phyloP scores from a whole-genome alignment of 768 basidiomycete genomes.

The Boletus pseudo-olivaceus region DNA sequence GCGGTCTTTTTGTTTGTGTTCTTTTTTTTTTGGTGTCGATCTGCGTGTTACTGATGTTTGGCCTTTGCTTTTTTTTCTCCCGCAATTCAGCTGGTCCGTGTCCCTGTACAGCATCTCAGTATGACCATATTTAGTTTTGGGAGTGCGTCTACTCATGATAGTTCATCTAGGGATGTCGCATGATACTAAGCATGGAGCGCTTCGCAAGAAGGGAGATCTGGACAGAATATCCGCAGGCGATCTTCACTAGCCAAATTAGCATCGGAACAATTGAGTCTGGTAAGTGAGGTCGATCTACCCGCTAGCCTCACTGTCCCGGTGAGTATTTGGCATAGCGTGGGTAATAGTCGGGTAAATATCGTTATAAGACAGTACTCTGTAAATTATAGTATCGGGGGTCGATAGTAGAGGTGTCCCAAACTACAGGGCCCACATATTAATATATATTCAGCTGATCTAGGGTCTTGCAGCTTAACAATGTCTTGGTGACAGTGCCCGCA shows the following conservation, averaged over 20 bases:
- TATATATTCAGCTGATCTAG: too few species aligned
- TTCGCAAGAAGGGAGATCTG: conserved; percentile 8
- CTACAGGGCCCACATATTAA: too few species aligned
- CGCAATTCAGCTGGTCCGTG: conserved; percentile 12
- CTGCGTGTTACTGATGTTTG: too few species aligned
- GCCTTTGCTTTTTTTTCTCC: background rate
- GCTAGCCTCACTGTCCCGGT: background rate
- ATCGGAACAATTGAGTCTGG: background rate
- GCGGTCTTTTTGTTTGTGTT: too few species aligned
- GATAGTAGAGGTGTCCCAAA: too few species aligned
- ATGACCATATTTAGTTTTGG: background rate
- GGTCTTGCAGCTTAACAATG: too few species aligned
- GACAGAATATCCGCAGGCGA: background rate
- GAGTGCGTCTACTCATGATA: background rate
- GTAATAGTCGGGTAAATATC: too few species aligned
- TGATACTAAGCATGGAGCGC: conserved; percentile 22
- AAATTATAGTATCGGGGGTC: too few species aligned
- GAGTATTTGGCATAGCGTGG: background rate
- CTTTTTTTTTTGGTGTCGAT: too few species aligned
- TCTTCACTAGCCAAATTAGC: conserved; percentile 13
- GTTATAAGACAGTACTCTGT: too few species aligned
- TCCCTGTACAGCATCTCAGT: conserved; percentile 13
- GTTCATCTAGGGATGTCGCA: conserved; percentile 21
- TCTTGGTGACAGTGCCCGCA: too few species aligned
- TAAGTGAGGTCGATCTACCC: background rate